A percentile compares a stretch with the other conserved stretches of the same genome.
phyloP scores from a whole-genome alignment of 768 basidiomycete genomes.

The Xerocomellus intermedius region DNA sequence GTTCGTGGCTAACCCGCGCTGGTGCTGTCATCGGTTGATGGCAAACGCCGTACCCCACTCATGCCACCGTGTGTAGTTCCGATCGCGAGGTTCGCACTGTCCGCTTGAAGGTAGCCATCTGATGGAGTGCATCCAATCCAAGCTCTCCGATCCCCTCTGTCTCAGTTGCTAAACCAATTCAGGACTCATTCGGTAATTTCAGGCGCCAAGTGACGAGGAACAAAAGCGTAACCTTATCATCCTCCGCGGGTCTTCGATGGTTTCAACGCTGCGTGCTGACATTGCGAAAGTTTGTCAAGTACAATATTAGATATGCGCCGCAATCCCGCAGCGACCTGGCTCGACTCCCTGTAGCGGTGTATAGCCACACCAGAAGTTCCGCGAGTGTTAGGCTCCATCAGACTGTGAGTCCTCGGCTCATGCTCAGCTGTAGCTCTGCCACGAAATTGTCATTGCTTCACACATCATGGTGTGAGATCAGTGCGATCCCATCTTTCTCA shows the following conservation, averaged over 20 bases:
- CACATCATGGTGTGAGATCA: background rate
- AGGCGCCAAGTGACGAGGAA: constrained; percentile 7
- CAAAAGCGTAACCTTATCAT: constrained; percentile 1
- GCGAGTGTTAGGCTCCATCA: background rate
- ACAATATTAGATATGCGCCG: background rate
- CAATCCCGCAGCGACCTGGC: background rate
- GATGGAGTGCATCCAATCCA: constrained; percentile 19
- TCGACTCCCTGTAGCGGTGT: background rate
- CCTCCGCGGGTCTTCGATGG: constrained; percentile 29
- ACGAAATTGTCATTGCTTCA: background rate
- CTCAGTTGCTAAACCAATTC: background rate
- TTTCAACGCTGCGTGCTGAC: constrained; percentile 16
- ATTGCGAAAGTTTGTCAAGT: constrained; percentile 13
- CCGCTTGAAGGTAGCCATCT: constrained; percentile 17
- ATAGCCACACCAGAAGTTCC: background rate
- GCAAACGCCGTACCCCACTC: constrained; percentile 22
- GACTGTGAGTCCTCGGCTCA: background rate
- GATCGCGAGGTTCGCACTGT: constrained; percentile 14
- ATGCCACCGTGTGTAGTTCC: constrained; percentile 5
- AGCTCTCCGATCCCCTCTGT: constrained; percentile 12
- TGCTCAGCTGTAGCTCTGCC: background rate
- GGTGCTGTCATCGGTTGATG: constrained; percentile 19
- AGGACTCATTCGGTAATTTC: background rate
- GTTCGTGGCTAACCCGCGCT: constrained; percentile 17
- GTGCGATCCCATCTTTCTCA: background rate